Conservation (phyloP, 2,329 filamentous ascomycete genomes). For the Alternaria sp. region DNA sequence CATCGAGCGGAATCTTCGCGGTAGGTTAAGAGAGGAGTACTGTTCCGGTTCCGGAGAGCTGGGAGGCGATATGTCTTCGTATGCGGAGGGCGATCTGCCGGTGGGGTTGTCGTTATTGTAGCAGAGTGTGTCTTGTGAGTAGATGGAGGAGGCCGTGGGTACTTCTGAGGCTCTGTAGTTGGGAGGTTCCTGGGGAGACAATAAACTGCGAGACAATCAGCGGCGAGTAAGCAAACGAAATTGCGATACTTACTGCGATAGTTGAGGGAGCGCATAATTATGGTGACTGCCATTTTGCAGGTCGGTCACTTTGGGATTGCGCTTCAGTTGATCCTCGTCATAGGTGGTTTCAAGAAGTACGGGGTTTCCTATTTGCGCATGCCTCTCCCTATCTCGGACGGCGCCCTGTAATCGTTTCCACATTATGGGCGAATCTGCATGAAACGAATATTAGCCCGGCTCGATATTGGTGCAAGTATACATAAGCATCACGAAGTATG, state of each 20-base stretch:
- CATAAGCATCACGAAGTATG: constrained; percentile 12
- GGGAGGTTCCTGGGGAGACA: constrained; percentile 30
- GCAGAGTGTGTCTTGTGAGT: constrained; percentile 62
- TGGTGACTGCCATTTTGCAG: constrained; percentile 37
- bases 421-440: constrained; percentile 47
- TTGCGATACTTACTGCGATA: constrained; percentile 30
- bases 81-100: constrained; percentile 25
- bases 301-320: constrained; percentile 40
- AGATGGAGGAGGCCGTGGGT: constrained; percentile 61
- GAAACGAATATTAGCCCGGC: constrained; percentile 34
- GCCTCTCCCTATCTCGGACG: constrained; percentile 50
- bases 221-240: not conserved
- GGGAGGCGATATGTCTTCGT: constrained; percentile 46
- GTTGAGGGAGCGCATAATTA: constrained; percentile 27
- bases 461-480: constrained; percentile 2
- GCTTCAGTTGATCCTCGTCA: constrained; percentile 53
- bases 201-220: constrained; percentile 19
- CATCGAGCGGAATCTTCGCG: constrained; percentile 41
- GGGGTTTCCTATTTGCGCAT: constrained; percentile 51
- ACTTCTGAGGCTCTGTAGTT: constrained; percentile 35
- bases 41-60: constrained; percentile 48
- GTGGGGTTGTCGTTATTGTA: constrained; percentile 31
- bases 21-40: constrained; percentile 22
- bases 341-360: constrained; percentile 54
- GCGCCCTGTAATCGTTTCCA: constrained; percentile 61